Base-by-base conservation (phyloP, 2,329 filamentous ascomycete genomes). In the Fusarium buharicum region DNA sequence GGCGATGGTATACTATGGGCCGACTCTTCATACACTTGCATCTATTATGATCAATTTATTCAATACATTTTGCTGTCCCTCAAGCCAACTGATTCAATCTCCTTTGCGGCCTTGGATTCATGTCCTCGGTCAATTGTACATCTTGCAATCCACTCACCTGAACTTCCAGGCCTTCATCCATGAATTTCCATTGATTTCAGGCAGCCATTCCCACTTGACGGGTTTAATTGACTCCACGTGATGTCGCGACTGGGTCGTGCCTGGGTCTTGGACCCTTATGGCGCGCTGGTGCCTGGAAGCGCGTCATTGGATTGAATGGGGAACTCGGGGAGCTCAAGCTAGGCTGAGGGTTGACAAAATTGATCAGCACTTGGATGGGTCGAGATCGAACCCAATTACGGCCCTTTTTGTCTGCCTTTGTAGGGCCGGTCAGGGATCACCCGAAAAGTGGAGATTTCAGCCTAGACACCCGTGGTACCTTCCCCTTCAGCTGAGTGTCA, bases 221-320 rank as follows among this genome's bases (percentile, higher is more conserved):
- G 18, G 13, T 46, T 59, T 20, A 39, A 62, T 34, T 53, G 12
- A 39, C 17, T 1, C 55, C 69, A 73, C 69, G 66, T 74, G 72
- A 74, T 45, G 27, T 50, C 69, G 72, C 62, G 70, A 37, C 17
- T 49, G 22, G 47, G 37, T 71, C 69, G 71, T 62, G 66, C 54
- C 52, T 40, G 46, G 33, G 22, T 24, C 22, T 24, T 4, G 22
- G 22, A 24, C 22, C 22, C 22, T 24, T 55, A 27, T 60, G 55
- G 58, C 59, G 54, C 55, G 64, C 58, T 72, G 70, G 56, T 73
- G 71, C 71, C 67, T 70, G 37, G 43, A 56, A 49, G 28, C 66
- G 63, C 58, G 61, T 60, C 44, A 47, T 49, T 37, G 28, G 46
- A 50, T 44, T 12, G 2, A 30, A 37, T 50, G 30, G 36, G 46